phyloP scores from a whole-genome alignment of 2,329 filamentous ascomycete genomes.

The Penicillium verrucosum region DNA sequence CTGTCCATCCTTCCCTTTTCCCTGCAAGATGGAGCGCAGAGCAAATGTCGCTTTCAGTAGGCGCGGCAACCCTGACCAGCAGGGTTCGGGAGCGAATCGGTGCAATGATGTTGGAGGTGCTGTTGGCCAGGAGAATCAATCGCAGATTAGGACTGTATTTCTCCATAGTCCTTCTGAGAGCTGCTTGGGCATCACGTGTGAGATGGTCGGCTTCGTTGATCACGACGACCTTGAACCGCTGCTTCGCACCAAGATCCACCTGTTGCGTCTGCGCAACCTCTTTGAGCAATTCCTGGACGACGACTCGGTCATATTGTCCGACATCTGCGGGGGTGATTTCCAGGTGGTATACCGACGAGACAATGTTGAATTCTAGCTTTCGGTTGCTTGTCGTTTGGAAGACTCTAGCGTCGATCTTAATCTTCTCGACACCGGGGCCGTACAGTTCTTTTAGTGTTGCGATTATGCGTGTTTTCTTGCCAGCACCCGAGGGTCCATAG shows the following conservation, averaged over 20 bases:
- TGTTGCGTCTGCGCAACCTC: slow-evolving; percentile 99
- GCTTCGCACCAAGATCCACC: slow-evolving; percentile 86
- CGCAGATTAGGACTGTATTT: slow-evolving; percentile 96
- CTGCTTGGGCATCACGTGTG: slow-evolving; percentile 90
- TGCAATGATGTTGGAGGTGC: slow-evolving; percentile 98
- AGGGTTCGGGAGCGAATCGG: slow-evolving; percentile 90
- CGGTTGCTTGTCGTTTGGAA: slow-evolving; percentile 95
- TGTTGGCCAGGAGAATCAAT: slow-evolving; percentile 89
- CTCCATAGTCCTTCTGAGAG: slow-evolving; percentile 93
- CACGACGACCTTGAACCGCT: slow-evolving; percentile 96
- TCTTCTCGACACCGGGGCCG: slow-evolving; percentile 96
- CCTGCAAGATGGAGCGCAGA: slow-evolving; percentile 66
- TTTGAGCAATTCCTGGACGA: slow-evolving; percentile 91
- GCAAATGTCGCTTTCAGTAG: slow-evolving; percentile 80
- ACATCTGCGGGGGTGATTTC: slow-evolving; percentile 98
- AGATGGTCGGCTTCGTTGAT: slow-evolving; percentile 98
- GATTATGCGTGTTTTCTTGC: slow-evolving; percentile 96
- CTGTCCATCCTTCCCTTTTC: slow-evolving; percentile 79
- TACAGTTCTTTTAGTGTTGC: slow-evolving; percentile 94
- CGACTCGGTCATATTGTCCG: slow-evolving; percentile 91
- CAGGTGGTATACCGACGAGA: slow-evolving; percentile 93
- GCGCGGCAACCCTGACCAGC: slow-evolving; percentile 86
- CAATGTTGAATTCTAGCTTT: slow-evolving; percentile 99
- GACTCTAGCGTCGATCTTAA: slow-evolving; percentile 96
- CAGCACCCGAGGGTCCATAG: slow-evolving; percentile 92